Percentiles rank a stretch among this genome's conserved stretches.
These are phyloP conservation scores for Phytomonas sp. DNA, from an alignment of 208 protist species.

Conservation along the genomic window DNA sequence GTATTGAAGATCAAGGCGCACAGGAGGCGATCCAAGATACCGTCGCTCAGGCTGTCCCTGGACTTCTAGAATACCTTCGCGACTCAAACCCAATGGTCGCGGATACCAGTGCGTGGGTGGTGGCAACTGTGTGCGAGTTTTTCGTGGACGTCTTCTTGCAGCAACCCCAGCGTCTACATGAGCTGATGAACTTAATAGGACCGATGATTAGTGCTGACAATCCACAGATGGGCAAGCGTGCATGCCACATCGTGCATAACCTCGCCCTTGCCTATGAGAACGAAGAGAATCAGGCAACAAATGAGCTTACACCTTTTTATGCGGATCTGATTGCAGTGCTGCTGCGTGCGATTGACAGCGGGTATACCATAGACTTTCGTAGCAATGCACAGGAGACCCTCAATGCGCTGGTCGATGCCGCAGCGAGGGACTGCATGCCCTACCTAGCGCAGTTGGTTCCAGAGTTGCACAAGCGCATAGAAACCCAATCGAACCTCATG, in stretches of 20 bases:
- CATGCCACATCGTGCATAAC: constrained; percentile 93
- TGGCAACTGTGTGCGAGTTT: constrained; percentile 91
- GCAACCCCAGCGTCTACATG: constrained; percentile 42
- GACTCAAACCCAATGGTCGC: constrained; percentile 77
- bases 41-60: constrained; percentile 80
- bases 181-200: constrained; percentile 58
- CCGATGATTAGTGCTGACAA: constrained; percentile 57
- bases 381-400: constrained; percentile 91
- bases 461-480: constrained; percentile 59
- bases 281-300: constrained; percentile 23
- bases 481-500: constrained; percentile 10
- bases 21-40: constrained; percentile 73
- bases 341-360: constrained; percentile 66
- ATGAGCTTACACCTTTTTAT: constrained; percentile 88
- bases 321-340: constrained; percentile 52
- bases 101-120: constrained; percentile 93
- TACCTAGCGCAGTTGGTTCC: constrained; percentile 64
- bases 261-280: constrained; percentile 75
- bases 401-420: constrained; percentile 86
- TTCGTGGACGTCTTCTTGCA: constrained; percentile 74
- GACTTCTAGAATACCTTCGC: constrained; percentile 84
- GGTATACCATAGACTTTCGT: constrained; percentile 59
- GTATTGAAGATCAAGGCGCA: constrained; percentile 68
- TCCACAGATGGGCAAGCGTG: constrained; percentile 75
- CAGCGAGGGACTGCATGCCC: constrained; percentile 51